Percentiles rank a stretch among this genome's conserved stretches.
These are phyloP conservation scores for Arabis hirsuta DNA, from an alignment of 345 rosid genomes.

Conservation along the genomic window DNA sequence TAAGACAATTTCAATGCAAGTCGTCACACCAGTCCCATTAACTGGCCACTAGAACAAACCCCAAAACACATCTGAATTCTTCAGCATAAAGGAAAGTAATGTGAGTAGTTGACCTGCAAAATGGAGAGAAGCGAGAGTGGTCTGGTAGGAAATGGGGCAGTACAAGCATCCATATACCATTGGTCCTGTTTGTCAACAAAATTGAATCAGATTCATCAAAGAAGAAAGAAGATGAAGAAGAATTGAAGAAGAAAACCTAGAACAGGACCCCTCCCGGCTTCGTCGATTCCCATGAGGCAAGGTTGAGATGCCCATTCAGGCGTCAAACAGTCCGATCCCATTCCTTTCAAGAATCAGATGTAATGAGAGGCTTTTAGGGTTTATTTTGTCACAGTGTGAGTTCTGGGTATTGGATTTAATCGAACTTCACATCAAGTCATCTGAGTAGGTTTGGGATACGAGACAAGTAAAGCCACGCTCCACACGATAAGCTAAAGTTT, in stretches of 20 bases:
- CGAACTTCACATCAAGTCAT: too few species aligned
- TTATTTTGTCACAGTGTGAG: neutral
- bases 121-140: slow-evolving; percentile 73
- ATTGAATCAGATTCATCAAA: neutral
- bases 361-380: slow-evolving; percentile 13
- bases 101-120: slow-evolving; percentile 66
- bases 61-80: neutral
- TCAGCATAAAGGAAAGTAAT: neutral
- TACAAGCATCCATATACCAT: slow-evolving; percentile 97
- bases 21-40: neutral
- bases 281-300: slow-evolving; percentile 95
- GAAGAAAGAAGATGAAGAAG: neutral
- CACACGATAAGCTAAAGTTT: too few species aligned
- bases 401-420: neutral
- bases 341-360: slow-evolving; percentile 15
- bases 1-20: neutral
- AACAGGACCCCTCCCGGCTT: slow-evolving; percentile 97
- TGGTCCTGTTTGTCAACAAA: slow-evolving; percentile 62
- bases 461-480: neutral
- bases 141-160: slow-evolving; percentile 76
- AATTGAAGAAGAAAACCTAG: slow-evolving; percentile 49
- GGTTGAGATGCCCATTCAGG: slow-evolving; percentile 74
- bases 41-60: neutral
- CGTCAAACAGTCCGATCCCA: slow-evolving; percentile 52
- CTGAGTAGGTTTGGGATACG: neutral